These are phyloP conservation scores for Pinus taeda DNA, from an alignment of 75 land plant species.

Conservation along the genomic window DNA sequence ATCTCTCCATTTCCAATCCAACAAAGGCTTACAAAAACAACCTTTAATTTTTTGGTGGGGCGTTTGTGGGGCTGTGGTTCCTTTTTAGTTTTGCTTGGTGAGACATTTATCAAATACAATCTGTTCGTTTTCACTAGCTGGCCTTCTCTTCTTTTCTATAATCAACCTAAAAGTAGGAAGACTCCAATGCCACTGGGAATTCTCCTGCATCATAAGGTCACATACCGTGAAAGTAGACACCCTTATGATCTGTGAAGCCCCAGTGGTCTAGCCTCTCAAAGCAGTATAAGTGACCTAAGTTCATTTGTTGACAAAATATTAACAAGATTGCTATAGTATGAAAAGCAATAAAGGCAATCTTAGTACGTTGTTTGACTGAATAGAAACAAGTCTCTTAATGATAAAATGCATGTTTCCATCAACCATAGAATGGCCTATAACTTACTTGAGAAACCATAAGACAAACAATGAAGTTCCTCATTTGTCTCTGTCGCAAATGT, in stretches of 20 bases:
- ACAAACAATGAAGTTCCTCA: slow-evolving; percentile 86
- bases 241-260: neutral
- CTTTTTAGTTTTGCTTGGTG: neutral
- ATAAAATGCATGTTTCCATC: neutral
- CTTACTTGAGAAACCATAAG: slow-evolving; percentile 98
- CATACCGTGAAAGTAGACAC: neutral
- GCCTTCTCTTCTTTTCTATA: neutral
- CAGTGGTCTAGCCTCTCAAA: neutral
- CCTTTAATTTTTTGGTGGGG: neutral
- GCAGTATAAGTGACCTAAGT: neutral
- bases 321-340: neutral
- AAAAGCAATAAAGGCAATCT: neutral
- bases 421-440: neutral
- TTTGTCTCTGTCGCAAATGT: slow-evolving; percentile 81
- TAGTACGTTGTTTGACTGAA: neutral
- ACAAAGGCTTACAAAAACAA: neutral
- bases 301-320: neutral
- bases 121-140: neutral
- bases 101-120: neutral
- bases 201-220: neutral
- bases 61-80: no score
- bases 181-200: neutral
- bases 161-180: neutral
- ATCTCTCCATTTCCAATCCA: neutral
- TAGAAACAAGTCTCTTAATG: neutral